phyloP scores from a whole-genome alignment of 139 green algal genomes.

The Chlamydomonas sp. region DNA sequence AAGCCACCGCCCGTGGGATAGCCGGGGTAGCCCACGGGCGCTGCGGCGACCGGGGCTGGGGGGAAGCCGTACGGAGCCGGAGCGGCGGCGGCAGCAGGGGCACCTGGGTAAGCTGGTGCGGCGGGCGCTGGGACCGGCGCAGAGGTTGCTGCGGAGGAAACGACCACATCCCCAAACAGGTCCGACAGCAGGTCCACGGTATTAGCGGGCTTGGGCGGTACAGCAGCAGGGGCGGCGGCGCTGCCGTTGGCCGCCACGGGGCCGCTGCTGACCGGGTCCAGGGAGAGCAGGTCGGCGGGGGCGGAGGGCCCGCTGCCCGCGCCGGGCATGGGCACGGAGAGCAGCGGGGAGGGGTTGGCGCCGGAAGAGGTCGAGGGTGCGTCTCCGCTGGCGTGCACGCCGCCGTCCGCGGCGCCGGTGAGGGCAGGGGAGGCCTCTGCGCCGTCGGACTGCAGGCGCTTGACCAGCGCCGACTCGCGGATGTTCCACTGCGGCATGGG shows the following conservation, averaged over 20 bases:
- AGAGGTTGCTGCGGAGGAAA: background rate
- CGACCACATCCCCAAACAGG: conserved; percentile 52
- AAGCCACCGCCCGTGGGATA: background rate
- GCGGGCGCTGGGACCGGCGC: background rate
- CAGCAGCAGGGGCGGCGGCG: background rate
- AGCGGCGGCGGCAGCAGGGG: background rate
- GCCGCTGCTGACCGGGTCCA: conserved; percentile 1
- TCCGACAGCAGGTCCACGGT: conserved; percentile 68
- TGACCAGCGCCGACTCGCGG: conserved; percentile 77
- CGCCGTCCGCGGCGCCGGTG: background rate
- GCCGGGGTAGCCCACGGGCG: background rate
- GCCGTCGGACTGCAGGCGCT: conserved; percentile 68
- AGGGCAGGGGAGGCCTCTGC: background rate
- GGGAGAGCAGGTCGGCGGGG: conserved; percentile 10
- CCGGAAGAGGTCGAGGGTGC: conserved; percentile 6
- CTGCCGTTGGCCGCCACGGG: background rate
- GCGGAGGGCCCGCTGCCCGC: background rate
- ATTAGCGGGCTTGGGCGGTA: conserved; percentile 38
- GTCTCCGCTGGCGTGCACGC: background rate
- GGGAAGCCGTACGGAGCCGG: conserved; percentile 11
- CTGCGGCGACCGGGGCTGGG: background rate
- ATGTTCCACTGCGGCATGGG: conserved; percentile 85
- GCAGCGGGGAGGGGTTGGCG: conserved; percentile 20
- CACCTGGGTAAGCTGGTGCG: background rate
- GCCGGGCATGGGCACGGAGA: conserved; percentile 28